Evolutionary conservation across 495 filamentous ascomycete genomes (phyloP), one percentile per base, ranked within the genome.

Genomic region (Penicillium angulare): DNA sequence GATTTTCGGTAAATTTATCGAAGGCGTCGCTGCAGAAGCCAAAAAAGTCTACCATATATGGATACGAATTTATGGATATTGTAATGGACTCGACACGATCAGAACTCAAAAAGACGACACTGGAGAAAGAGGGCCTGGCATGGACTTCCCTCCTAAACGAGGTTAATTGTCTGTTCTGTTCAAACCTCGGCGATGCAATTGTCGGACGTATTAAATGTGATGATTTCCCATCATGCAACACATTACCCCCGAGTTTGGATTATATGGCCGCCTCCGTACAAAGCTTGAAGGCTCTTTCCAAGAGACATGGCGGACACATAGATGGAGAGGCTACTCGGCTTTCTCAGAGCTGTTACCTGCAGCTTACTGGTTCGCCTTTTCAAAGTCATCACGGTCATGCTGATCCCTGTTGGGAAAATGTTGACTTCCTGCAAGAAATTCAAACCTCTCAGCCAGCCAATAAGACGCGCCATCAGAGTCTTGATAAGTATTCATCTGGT

Each of bases 51-150:
- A 22, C 24, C 2, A 49, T 55, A 3, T 55, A 43, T 20, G 52
- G 52, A 18, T 55, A 55, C 18, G 52, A 55, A 29, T 49, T 55
- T 9, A 49, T 49, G 46, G 52, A 55, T 18, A 49, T 55, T 16
- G 52, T 43, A 2, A 36, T 43, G n/a, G 52, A 49, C 5, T 31
- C 52, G 17, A 16, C 39, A 23, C 31, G 18, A 12, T 35, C 29
- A 1, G 40, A 43, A 6, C 47, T 50, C 9, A 49, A 39, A 22
- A 39, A 44, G 12, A 24, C n/a, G 13, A n/a, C 13, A 13, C 21
- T 55, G 2, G 23, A 49, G 32, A 55, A 39, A 15, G 44, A 45
- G 3, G 31, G 49, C 15, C 17, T 52, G 7, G 33, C 42, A 8
- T 52, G 49, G 49, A 2, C 17, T 9, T 15, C 49, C 2, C 36